Evolutionary conservation across 2,329 filamentous ascomycete species (phyloP).

Genomic region (Aspergillus unguis): DNA sequence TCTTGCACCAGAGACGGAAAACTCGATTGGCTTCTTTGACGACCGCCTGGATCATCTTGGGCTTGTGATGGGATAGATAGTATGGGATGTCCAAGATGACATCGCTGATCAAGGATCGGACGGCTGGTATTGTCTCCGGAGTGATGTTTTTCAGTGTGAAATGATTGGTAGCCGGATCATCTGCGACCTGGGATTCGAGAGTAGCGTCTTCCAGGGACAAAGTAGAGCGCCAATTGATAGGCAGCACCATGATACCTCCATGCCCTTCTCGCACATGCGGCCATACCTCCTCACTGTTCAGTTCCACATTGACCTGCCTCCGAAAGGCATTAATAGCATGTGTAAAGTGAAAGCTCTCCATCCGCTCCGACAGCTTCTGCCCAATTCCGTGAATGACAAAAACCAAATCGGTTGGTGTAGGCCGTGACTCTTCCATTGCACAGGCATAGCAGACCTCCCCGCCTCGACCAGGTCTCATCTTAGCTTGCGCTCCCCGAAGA

Average conservation of each 20-base stretch:
- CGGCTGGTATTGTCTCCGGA: constrained; percentile 80
- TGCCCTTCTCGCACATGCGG: constrained; percentile 71
- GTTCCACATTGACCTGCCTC: constrained; percentile 78
- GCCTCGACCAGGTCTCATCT: constrained; percentile 21
- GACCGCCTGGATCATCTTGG: constrained; percentile 88
- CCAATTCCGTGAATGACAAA: constrained; percentile 94
- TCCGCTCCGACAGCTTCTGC: constrained; percentile 89
- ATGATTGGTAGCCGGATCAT: constrained; percentile 58
- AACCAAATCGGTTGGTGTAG: constrained; percentile 79
- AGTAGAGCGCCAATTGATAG: constrained; percentile 89
- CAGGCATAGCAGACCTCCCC: constrained; percentile 53
- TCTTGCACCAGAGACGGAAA: constrained; percentile 91
- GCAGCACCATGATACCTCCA: constrained; percentile 88
- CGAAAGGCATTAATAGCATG: constrained; percentile 91
- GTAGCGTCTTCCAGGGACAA: constrained; percentile 82
- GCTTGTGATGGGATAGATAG: constrained; percentile 93
- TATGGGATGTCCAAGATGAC: constrained; percentile 99
- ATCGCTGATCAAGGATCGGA: constrained; percentile 92
- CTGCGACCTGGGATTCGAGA: constrained; percentile 49
- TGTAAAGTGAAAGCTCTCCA: constrained; percentile 96
- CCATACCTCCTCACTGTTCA: constrained; percentile 70
- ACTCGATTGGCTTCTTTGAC: constrained; percentile 89
- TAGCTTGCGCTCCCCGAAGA: constrained; percentile 38
- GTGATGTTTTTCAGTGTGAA: constrained; percentile 85
- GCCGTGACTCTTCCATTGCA: constrained; percentile 59